These are phyloP conservation scores for Leccinum aurantiacum DNA, from an alignment of 768 basidiomycete genomes.

Conservation along the genomic window DNA sequence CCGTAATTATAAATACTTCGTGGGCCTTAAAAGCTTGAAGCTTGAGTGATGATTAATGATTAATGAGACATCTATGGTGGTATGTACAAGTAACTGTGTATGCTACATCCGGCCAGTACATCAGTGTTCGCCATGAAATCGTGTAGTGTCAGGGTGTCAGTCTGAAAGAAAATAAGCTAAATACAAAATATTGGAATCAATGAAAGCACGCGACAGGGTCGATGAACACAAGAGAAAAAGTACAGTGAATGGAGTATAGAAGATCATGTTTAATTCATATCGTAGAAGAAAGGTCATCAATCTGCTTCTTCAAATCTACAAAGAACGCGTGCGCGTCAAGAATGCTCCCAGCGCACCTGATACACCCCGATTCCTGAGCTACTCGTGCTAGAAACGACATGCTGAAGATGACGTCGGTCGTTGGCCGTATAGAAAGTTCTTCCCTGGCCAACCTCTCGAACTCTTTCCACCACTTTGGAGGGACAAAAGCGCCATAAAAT, in stretches of 20 bases:
- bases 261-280: slow-evolving; percentile 29
- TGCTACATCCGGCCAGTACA: neutral
- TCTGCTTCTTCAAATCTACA: slow-evolving; percentile 50
- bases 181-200: neutral
- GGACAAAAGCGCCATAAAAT: slow-evolving; percentile 42
- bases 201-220: neutral
- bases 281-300: slow-evolving; percentile 52
- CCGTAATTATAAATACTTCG: neutral
- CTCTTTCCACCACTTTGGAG: slow-evolving; percentile 70
- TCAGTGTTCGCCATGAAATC: neutral
- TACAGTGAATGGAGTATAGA: neutral
- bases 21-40: neutral
- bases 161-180: neutral
- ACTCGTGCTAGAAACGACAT: slow-evolving; percentile 57
- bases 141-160: neutral
- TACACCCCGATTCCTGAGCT: slow-evolving; percentile 52
- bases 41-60: no score
- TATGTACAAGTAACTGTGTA: neutral
- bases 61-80: neutral
- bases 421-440: slow-evolving; percentile 57
- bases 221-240: neutral
- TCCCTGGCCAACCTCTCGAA: slow-evolving; percentile 56
- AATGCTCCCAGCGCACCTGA: slow-evolving; percentile 66
- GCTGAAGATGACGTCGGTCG: slow-evolving; percentile 58
- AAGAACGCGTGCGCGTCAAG: slow-evolving; percentile 61